phyloP scores from a whole-genome alignment of 2,329 filamentous ascomycete species.

The Colletotrichum paranaense region DNA sequence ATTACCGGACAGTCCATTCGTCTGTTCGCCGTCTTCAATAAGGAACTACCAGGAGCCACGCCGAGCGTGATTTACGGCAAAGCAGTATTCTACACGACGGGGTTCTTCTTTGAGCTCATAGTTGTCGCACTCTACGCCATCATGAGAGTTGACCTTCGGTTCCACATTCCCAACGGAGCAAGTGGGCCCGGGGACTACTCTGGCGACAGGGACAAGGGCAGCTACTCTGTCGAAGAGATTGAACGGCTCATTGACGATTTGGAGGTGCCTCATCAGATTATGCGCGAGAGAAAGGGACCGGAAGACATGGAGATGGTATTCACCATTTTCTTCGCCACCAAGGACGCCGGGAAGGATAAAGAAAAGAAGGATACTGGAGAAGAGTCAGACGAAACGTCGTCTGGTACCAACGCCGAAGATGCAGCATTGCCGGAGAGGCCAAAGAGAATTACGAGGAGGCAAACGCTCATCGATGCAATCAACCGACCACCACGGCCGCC shows the following conservation, averaged over 20 bases:
- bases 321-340: constrained; percentile 31
- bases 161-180: constrained; percentile 45
- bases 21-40: constrained; percentile 41
- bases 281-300: constrained; percentile 26
- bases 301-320: constrained; percentile 30
- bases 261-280: constrained; percentile 36
- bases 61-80: constrained; percentile 45
- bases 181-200: constrained; percentile 42
- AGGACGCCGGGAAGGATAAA: neutral
- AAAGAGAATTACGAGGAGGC: constrained; percentile 28
- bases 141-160: constrained; percentile 43
- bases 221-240: constrained; percentile 35
- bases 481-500: neutral
- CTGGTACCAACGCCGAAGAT: neutral
- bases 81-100: constrained; percentile 48
- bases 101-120: constrained; percentile 46
- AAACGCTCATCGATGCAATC: constrained; percentile 31
- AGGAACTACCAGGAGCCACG: constrained; percentile 37
- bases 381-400: neutral
- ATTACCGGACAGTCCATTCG: constrained; percentile 38
- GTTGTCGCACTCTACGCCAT: constrained; percentile 42
- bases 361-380: neutral
- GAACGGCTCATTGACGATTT: constrained; percentile 28
- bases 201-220: constrained; percentile 18
- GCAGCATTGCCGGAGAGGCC: constrained; percentile 23